phyloP scores from a whole-genome alignment of 1,139 yeast species.

The Wickerhamomyces sp. region DNA sequence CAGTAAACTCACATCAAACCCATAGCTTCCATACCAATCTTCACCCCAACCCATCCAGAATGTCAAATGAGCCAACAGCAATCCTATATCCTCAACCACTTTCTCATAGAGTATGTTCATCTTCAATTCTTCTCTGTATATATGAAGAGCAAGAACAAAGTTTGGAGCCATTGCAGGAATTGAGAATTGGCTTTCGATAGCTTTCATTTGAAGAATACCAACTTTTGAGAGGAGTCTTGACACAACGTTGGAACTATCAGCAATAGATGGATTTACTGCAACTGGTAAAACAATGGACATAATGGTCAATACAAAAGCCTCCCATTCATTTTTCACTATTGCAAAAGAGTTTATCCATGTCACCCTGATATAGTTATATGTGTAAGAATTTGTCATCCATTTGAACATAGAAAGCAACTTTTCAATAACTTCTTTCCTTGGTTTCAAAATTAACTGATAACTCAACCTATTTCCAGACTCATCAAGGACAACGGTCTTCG shows the following conservation, averaged over 20 bases:
- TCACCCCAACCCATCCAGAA: slow-evolving; percentile 74
- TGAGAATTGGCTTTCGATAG: slow-evolving; percentile 17
- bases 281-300: slow-evolving; percentile 45
- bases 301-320: slow-evolving; percentile 49
- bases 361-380: slow-evolving; percentile 53
- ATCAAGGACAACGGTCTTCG: slow-evolving; percentile 17
- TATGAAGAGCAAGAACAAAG: slow-evolving; percentile 65
- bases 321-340: slow-evolving; percentile 48
- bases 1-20: slow-evolving; percentile 13
- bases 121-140: slow-evolving; percentile 69
- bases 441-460: slow-evolving; percentile 39
- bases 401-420: slow-evolving; percentile 45
- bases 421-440: slow-evolving; percentile 38
- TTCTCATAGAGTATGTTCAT: slow-evolving; percentile 45
- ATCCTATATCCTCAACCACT: slow-evolving; percentile 39
- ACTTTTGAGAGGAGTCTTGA: slow-evolving; percentile 14
- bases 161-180: slow-evolving; percentile 51
- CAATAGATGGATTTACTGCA: slow-evolving; percentile 9
- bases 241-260: slow-evolving; percentile 12
- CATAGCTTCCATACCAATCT: slow-evolving; percentile 59
- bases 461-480: slow-evolving; percentile 14
- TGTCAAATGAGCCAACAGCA: slow-evolving; percentile 56
- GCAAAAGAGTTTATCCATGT: slow-evolving; percentile 59
- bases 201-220: slow-evolving; percentile 13
- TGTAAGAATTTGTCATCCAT: slow-evolving; percentile 52